These are phyloP conservation scores for Solanum tarapatanum DNA, from an alignment of 257 asterid genomes.

Conservation along the genomic window DNA sequence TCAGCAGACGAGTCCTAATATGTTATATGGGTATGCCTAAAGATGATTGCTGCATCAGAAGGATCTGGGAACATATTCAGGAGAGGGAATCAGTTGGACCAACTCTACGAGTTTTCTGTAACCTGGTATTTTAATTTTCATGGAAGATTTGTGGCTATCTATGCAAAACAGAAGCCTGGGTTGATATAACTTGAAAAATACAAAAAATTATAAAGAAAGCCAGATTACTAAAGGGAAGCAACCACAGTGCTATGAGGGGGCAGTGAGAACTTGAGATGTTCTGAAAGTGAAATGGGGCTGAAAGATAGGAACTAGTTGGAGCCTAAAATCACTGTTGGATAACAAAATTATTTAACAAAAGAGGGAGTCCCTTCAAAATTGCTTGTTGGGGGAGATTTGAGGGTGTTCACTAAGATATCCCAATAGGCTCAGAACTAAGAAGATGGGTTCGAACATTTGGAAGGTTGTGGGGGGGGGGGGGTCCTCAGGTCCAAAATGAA, in stretches of 20 bases:
- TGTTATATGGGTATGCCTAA: background rate
- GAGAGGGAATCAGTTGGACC: background rate
- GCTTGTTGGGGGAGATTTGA: background rate
- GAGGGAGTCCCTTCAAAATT: background rate
- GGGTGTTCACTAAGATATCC: background rate
- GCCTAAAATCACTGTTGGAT: background rate
- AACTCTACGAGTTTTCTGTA: background rate
- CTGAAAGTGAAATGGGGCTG: background rate
- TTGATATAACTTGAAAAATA: background rate
- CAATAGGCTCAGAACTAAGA: background rate
- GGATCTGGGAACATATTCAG: background rate
- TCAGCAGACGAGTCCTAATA: background rate
- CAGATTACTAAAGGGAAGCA: background rate
- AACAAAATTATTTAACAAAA: background rate
- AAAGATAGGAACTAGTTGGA: background rate
- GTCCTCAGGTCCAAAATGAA: background rate
- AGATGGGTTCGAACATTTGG: background rate
- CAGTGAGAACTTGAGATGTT: background rate
- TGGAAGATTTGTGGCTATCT: background rate
- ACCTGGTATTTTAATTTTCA: background rate
- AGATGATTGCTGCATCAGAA: background rate
- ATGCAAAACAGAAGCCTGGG: background rate
- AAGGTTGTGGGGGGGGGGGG: background rate
- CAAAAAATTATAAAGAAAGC: background rate
- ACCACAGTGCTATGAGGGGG: background rate